Conservation (phyloP, 345 rosid genomes). For the Eucalyptus pumila region DNA sequence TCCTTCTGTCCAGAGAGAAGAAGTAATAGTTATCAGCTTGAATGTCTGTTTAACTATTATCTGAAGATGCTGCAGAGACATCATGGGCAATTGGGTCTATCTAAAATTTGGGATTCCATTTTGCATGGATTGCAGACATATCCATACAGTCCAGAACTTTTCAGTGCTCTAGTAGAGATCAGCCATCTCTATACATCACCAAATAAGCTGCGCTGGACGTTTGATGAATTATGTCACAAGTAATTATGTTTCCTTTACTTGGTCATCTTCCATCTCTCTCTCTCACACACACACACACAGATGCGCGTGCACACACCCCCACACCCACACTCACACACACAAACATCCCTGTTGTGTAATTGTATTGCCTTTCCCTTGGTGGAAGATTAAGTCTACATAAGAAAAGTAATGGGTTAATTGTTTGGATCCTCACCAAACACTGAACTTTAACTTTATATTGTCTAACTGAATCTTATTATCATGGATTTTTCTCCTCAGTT, state of each 20-base stretch:
- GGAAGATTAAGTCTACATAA: background rate
- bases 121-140: slow-evolving; percentile 63
- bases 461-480: background rate
- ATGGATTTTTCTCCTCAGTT: background rate
- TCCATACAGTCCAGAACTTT: slow-evolving; percentile 66
- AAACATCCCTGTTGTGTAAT: background rate
- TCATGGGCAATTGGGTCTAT: slow-evolving; percentile 37
- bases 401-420: background rate
- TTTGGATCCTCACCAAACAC: background rate
- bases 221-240: slow-evolving; percentile 65
- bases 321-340: background rate
- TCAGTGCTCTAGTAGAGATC: slow-evolving; percentile 46
- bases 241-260: slow-evolving; percentile 6
- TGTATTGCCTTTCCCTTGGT: background rate
- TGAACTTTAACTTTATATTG: background rate
- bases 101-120: slow-evolving; percentile 64
- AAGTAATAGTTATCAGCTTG: slow-evolving; percentile 58
- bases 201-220: slow-evolving; percentile 55
- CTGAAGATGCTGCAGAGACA: slow-evolving; percentile 66
- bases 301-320: fast-evolving
- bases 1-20: slow-evolving; percentile 55
- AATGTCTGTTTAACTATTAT: slow-evolving; percentile 40
- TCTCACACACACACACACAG: background rate
- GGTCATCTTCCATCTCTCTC: background rate
- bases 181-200: slow-evolving; percentile 67